Conservation (phyloP, 177 flowering plant genomes). For the Vitis hybrid region DNA sequence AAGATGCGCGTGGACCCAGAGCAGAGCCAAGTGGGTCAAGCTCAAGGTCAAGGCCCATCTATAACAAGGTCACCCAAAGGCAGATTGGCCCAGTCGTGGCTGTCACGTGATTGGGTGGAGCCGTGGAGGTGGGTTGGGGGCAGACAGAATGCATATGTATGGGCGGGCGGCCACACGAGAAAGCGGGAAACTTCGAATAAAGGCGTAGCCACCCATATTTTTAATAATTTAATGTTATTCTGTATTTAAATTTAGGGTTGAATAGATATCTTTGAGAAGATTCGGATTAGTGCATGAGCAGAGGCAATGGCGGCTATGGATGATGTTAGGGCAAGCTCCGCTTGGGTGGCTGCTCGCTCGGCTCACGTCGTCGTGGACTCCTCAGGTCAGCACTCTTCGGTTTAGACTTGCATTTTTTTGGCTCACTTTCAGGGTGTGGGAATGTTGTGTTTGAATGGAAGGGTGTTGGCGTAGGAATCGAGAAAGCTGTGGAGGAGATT, state of each 20-base stretch:
- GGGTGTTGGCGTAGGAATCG: constrained; percentile 52
- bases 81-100: too few species aligned
- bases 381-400: constrained; percentile 39
- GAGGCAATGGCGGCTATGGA: constrained; percentile 46
- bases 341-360: constrained; percentile 78
- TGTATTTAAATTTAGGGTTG: constrained; percentile 13
- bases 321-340: constrained; percentile 70
- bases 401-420: neutral
- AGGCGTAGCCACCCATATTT: neutral
- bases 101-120: too few species aligned
- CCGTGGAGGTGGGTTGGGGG: too few species aligned
- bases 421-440: neutral
- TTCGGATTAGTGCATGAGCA: neutral
- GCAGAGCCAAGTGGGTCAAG: too few species aligned
- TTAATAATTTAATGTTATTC: neutral
- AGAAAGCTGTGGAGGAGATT: constrained; percentile 62
- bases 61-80: too few species aligned
- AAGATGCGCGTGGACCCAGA: too few species aligned
- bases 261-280: neutral
- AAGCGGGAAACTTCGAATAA: constrained; percentile 37
- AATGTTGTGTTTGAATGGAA: neutral
- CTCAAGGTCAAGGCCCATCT: too few species aligned
- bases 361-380: constrained; percentile 78
- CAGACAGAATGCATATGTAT: too few species aligned
- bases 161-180: neutral